Evolutionary conservation across 73 alveolate genomes (phyloP).

Genomic region (Tetrahymena malaccensis): DNA sequence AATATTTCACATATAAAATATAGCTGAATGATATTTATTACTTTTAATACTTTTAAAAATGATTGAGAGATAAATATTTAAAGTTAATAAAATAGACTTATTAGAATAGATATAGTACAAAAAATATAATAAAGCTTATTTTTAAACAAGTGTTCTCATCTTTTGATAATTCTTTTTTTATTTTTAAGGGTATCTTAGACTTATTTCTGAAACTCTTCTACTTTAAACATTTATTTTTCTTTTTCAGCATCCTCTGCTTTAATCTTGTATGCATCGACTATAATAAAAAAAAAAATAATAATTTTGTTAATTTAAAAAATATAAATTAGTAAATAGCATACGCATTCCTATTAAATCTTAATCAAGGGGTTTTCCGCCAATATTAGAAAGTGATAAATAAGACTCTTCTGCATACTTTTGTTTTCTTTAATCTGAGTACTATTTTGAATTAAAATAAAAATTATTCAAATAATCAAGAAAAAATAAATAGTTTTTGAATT

Average conservation of each 20-base stretch:
- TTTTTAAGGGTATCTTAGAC: not conserved
- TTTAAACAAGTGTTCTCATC: not conserved
- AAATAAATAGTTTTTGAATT: no score
- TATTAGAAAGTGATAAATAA: not conserved
- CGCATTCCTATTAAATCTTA: not conserved
- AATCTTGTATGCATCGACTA: not conserved
- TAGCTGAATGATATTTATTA: no score
- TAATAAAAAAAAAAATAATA: not conserved
- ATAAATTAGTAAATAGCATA: not conserved
- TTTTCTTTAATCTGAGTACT: not conserved
- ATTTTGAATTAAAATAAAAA: not conserved
- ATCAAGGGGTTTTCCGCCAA: not conserved
- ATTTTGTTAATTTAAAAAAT: not conserved
- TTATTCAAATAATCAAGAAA: no score
- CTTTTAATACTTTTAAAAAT: no score
- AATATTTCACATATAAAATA: no score
- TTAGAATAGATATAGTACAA: no score
- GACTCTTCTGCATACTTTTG: not conserved
- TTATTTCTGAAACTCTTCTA: not conserved
- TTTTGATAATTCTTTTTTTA: not conserved
- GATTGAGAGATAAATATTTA: no score
- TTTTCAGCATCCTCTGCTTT: not conserved
- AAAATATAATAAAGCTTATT: no score
- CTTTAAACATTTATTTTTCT: not conserved
- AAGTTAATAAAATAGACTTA: no score